phyloP scores from a whole-genome alignment of 768 basidiomycete species.

The Fomitopsis pulvina region DNA sequence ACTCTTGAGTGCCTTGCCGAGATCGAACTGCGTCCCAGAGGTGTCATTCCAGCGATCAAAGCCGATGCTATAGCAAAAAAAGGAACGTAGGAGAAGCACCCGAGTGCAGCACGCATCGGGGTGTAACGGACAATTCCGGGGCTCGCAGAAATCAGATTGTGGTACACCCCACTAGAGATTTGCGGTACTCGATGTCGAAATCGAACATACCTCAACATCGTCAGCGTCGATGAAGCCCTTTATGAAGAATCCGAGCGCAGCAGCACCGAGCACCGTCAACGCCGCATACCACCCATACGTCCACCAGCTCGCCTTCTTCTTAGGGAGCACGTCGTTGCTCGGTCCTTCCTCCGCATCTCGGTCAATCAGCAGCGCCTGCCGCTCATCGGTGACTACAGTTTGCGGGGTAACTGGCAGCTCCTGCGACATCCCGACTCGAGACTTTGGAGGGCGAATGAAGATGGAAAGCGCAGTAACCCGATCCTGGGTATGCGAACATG shows the following conservation, averaged over 20 bases:
- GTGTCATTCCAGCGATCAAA: too few species aligned
- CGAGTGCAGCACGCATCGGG: too few species aligned
- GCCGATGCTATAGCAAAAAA: too few species aligned
- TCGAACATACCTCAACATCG: conserved; percentile 51
- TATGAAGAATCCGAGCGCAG: conserved; percentile 46
- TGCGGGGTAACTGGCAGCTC: background rate
- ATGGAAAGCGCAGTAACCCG: background rate
- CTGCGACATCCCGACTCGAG: background rate
- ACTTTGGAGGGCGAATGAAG: background rate
- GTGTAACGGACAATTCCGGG: too few species aligned
- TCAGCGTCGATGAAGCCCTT: conserved; percentile 67
- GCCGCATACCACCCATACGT: conserved; percentile 26
- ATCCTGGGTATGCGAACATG: background rate
- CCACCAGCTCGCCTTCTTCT: conserved; percentile 23
- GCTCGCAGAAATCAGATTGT: too few species aligned
- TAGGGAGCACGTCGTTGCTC: conserved; percentile 6
- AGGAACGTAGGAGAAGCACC: too few species aligned
- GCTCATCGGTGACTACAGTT: conserved; percentile 13
- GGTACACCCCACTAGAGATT: too few species aligned
- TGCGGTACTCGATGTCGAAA: too few species aligned
- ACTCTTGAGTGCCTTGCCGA: conserved; percentile 64
- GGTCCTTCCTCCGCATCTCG: conserved; percentile 1
- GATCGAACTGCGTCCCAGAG: conserved; percentile 63
- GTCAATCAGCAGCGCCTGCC: conserved; percentile 13
- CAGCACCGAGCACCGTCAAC: conserved; percentile 28